A percentile compares a stretch with the other conserved stretches of the same genome.
Conservation (phyloP, 805 yeast species). For the Debaryomyces prosopidis region DNA sequence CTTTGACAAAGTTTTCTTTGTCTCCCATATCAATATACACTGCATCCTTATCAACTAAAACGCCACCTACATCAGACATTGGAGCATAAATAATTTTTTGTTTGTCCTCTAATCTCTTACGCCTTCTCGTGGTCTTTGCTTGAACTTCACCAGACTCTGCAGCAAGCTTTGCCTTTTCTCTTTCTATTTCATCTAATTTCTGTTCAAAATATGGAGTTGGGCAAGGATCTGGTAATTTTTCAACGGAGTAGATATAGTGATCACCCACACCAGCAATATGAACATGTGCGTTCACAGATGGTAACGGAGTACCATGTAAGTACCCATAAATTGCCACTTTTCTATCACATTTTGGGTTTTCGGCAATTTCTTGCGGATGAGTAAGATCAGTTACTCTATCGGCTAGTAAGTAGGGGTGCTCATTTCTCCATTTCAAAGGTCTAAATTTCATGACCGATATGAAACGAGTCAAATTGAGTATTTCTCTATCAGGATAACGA, state of each 20-base stretch:
- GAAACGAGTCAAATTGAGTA: conserved; percentile 85
- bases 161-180: conserved; percentile 70
- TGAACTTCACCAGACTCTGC: conserved; percentile 57
- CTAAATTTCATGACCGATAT: conserved; percentile 97
- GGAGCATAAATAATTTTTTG: conserved; percentile 97
- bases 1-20: conserved; percentile 55
- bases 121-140: conserved; percentile 59
- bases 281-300: conserved; percentile 65
- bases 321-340: conserved; percentile 92
- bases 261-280: conserved; percentile 98
- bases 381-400: conserved; percentile 94
- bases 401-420: conserved; percentile 90
- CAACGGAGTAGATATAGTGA: conserved; percentile 69
- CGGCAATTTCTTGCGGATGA: conserved; percentile 79
- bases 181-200: conserved; percentile 74
- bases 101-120: conserved; percentile 90
- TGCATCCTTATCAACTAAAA: conserved; percentile 94
- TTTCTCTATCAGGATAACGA: conserved; percentile 96
- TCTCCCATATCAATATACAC: conserved; percentile 86
- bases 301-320: conserved; percentile 88
- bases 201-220: conserved; percentile 95
- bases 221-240: conserved; percentile 96
- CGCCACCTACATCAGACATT: conserved; percentile 99
- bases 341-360: conserved; percentile 82
- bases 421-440: conserved; percentile 99